phyloP scores from a whole-genome alignment of 345 rosid genomes.

The Salix viminalis region DNA sequence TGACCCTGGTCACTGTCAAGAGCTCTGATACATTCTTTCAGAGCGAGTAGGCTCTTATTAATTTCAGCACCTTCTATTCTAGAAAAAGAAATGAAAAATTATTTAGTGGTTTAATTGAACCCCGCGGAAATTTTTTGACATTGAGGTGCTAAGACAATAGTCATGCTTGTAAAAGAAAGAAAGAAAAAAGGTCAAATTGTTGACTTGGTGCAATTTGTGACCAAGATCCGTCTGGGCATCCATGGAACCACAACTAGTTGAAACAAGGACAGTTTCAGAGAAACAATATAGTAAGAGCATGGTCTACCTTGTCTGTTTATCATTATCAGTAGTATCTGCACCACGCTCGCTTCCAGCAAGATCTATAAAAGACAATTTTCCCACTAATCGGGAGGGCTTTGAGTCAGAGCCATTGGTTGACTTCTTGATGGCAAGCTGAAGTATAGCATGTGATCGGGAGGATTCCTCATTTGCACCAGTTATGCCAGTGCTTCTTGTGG shows the following conservation, averaged over 20 bases:
- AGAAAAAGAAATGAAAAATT: conserved; percentile 11
- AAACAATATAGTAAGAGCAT: not conserved
- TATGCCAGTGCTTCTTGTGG: conserved; percentile 55
- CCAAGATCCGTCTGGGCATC: too few relatives aligned
- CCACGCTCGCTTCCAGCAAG: conserved; percentile 76
- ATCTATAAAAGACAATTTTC: conserved; percentile 63
- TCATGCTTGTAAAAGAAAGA: not conserved
- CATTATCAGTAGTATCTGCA: conserved; percentile 71
- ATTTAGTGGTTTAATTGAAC: not conserved
- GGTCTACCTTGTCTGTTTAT: conserved; percentile 56
- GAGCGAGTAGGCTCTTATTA: conserved; percentile 61
- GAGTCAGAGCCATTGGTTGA: conserved; percentile 42
- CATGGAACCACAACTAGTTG: not conserved
- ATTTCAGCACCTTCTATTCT: conserved; percentile 72
- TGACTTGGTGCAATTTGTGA: too few relatives aligned
- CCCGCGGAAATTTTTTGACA: not conserved
- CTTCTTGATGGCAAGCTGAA: conserved; percentile 60
- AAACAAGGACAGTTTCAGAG: not conserved
- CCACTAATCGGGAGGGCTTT: conserved; percentile 49
- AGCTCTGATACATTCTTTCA: conserved; percentile 69
- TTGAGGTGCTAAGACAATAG: not conserved
- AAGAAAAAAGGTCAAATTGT: not conserved
- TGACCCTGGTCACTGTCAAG: conserved; percentile 66
- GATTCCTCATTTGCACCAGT: conserved; percentile 73
- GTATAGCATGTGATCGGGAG: conserved; percentile 66